These are phyloP conservation scores for Rhododendron griersonianum DNA, from an alignment of 148 eudicot species.

Conservation along the genomic window DNA sequence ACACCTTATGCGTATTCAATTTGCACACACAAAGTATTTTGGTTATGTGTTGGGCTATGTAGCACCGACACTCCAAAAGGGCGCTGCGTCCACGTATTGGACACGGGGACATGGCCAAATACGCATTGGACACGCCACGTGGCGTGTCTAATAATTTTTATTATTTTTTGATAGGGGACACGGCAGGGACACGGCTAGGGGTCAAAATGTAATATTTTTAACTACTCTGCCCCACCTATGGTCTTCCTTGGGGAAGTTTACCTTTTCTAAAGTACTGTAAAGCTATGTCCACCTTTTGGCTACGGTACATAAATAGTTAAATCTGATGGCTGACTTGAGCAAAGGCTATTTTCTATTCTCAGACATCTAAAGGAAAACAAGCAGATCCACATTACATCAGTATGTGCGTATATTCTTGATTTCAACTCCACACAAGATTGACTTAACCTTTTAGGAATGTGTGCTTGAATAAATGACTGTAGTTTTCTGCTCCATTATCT, in stretches of 20 bases:
- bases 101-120: too few relatives aligned
- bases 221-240: not conserved
- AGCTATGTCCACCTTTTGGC: not conserved
- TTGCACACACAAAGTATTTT: too few relatives aligned
- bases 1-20: too few relatives aligned
- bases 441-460: not conserved
- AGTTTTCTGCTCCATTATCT: not conserved
- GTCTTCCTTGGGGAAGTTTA: not conserved
- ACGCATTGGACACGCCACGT: too few relatives aligned
- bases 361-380: not conserved
- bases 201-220: not conserved
- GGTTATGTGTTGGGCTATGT: too few relatives aligned
- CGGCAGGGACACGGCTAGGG: too few relatives aligned
- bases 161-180: too few relatives aligned
- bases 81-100: too few relatives aligned
- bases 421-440: not conserved
- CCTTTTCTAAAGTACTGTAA: not conserved
- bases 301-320: not conserved
- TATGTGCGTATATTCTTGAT: not conserved
- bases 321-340: not conserved
- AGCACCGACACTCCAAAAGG: too few relatives aligned
- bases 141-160: too few relatives aligned
- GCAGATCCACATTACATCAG: not conserved
- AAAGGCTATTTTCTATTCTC: not conserved
- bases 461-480: not conserved